phyloP scores from a whole-genome alignment of 805 yeast species.

The Ogataea henricii region DNA sequence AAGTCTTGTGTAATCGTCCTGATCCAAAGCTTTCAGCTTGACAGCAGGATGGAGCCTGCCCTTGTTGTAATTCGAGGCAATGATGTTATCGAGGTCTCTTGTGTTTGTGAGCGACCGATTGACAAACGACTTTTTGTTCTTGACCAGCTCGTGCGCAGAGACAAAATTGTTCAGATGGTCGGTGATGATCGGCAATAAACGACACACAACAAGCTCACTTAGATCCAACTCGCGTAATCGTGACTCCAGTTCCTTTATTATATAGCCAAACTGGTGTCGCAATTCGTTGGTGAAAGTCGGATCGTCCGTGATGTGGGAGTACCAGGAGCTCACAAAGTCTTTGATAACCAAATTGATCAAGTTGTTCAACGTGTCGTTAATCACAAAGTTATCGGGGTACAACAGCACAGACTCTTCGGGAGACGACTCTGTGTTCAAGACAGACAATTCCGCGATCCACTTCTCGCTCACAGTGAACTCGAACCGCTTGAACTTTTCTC shows the following conservation, averaged over 20 bases:
- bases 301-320: slow-evolving; percentile 43
- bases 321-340: slow-evolving; percentile 64
- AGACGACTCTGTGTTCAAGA: slow-evolving; percentile 17
- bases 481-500: slow-evolving; percentile 18
- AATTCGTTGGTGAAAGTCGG: slow-evolving; percentile 44
- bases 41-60: slow-evolving; percentile 65
- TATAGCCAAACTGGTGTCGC: slow-evolving; percentile 43
- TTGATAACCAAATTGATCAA: slow-evolving; percentile 49
- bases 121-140: slow-evolving; percentile 27
- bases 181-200: slow-evolving; percentile 64
- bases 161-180: slow-evolving; percentile 60
- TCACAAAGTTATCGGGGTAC: slow-evolving; percentile 50
- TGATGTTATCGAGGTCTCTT: slow-evolving; percentile 41
- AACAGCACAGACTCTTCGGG: slow-evolving; percentile 11
- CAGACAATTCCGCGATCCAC: slow-evolving; percentile 34
- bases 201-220: slow-evolving; percentile 57
- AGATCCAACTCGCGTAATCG: slow-evolving; percentile 50
- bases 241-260: slow-evolving; percentile 42
- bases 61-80: slow-evolving; percentile 47
- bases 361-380: slow-evolving; percentile 54
- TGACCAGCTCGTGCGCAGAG: slow-evolving; percentile 41
- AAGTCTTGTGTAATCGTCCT: slow-evolving; percentile 45
- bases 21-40: slow-evolving; percentile 37
- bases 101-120: slow-evolving; percentile 25
- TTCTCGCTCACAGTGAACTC: slow-evolving; percentile 29